Conservation (phyloP, 177 flowering plant genomes). For the Telopea speciosissima region DNA sequence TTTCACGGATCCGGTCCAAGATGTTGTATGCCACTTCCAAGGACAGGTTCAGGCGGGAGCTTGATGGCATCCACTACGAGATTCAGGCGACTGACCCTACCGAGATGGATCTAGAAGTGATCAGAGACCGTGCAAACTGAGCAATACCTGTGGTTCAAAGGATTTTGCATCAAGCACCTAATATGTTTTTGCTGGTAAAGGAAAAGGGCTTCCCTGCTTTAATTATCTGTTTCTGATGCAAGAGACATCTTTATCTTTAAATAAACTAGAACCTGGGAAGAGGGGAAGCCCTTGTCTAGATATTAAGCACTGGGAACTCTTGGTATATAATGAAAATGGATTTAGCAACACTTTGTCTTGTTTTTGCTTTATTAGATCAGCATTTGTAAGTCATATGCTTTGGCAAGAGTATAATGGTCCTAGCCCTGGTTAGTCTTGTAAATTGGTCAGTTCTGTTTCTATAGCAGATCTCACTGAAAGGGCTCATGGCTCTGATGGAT, state of each 20-base stretch:
- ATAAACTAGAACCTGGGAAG: conserved; percentile 28
- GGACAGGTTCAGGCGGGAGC: conserved; percentile 56
- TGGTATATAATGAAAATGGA: too few species aligned
- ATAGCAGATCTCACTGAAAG: too few species aligned
- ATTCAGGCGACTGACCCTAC: conserved; percentile 66
- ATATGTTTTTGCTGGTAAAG: neutral
- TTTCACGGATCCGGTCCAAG: conserved; percentile 58
- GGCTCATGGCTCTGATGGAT: too few species aligned
- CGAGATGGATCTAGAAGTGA: conserved; percentile 59
- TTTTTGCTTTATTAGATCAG: too few species aligned
- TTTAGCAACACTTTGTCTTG: too few species aligned
- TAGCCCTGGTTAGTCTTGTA: too few species aligned
- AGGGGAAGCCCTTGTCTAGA: conserved; percentile 10
- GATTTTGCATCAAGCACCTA: neutral
- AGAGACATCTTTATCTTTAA: conserved; percentile 8
- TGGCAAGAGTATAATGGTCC: too few species aligned
- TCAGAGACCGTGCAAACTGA: conserved; percentile 52
- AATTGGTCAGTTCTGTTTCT: too few species aligned
- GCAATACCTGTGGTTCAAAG: neutral
- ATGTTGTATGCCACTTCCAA: conserved; percentile 77
- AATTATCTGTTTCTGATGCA: conserved; percentile 8
- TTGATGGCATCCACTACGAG: conserved; percentile 62
- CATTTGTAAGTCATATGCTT: too few species aligned
- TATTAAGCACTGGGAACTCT: neutral
- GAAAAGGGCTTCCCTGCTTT: conserved; percentile 1